Percentiles rank a stretch among this genome's conserved stretches.
Conservation (phyloP, 2,329 filamentous ascomycete genomes). For the Epichloe sp. region DNA sequence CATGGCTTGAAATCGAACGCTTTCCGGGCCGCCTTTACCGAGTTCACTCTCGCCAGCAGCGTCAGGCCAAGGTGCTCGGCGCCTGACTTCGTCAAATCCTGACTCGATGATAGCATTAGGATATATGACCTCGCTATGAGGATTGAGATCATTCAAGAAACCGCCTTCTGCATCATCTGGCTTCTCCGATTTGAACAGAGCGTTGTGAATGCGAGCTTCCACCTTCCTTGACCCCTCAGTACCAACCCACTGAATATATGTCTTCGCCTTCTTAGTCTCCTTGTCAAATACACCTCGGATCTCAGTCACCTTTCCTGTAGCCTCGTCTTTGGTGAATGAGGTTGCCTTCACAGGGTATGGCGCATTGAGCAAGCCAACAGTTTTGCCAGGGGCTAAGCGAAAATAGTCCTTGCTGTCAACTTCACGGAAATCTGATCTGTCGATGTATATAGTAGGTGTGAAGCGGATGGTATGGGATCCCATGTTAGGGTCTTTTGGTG, state of each 20-base stretch:
- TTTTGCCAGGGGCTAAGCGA: slow-evolving; percentile 65
- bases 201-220: slow-evolving; percentile 67
- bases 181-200: slow-evolving; percentile 76
- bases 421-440: slow-evolving; percentile 67
- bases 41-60: slow-evolving; percentile 56
- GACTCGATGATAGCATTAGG: slow-evolving; percentile 66
- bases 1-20: slow-evolving; percentile 82
- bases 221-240: slow-evolving; percentile 52
- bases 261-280: slow-evolving; percentile 60
- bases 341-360: slow-evolving; percentile 59
- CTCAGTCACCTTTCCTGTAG: slow-evolving; percentile 50
- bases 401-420: slow-evolving; percentile 65
- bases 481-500: slow-evolving; percentile 62
- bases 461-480: slow-evolving; percentile 49
- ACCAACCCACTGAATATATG: slow-evolving; percentile 81
- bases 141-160: slow-evolving; percentile 74
- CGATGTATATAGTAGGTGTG: slow-evolving; percentile 73
- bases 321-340: slow-evolving; percentile 54
- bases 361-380: slow-evolving; percentile 60
- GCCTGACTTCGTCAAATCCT: slow-evolving; percentile 66
- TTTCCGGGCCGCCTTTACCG: slow-evolving; percentile 52
- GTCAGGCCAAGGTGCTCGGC: slow-evolving; percentile 69
- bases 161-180: slow-evolving; percentile 66
- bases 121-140: slow-evolving; percentile 71
- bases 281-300: slow-evolving; percentile 54